These are phyloP conservation scores for Dioscorea alata DNA, from an alignment of 106 monocot genomes.

Conservation along the genomic window DNA sequence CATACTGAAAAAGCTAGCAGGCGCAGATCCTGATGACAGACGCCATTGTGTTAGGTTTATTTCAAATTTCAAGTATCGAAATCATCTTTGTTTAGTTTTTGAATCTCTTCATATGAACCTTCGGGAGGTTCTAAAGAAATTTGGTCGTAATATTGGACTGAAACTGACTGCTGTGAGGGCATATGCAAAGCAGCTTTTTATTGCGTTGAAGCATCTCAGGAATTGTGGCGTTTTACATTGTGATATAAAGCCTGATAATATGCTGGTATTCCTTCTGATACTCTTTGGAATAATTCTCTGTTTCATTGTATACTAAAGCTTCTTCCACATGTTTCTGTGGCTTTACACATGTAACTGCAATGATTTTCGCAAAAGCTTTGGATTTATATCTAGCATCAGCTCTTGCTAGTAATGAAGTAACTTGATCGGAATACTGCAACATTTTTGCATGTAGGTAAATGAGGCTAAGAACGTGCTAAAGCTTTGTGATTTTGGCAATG, in stretches of 20 bases:
- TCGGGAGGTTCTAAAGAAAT: slow-evolving; percentile 99
- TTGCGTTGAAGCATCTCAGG: slow-evolving; percentile 94
- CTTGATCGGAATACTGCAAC: no score
- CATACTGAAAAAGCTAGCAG: slow-evolving; percentile 78
- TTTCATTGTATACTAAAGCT: not conserved
- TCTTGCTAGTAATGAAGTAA: no score
- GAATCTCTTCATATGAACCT: slow-evolving; percentile 99
- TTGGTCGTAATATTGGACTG: slow-evolving; percentile 99
- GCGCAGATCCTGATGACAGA: slow-evolving; percentile 87
- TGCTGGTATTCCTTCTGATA: slow-evolving; percentile 64
- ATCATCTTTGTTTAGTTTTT: slow-evolving; percentile 99
- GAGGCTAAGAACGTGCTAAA: slow-evolving; percentile 92
- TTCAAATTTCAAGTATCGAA: slow-evolving; percentile 99
- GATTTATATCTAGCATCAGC: no score
- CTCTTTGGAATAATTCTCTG: no score
- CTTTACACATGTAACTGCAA: no score
- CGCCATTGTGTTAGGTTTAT: slow-evolving; percentile 98
- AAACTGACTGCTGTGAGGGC: slow-evolving; percentile 98
- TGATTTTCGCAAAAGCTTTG: no score
- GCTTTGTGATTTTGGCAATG: slow-evolving; percentile 99
- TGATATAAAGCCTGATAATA: slow-evolving; percentile 99
- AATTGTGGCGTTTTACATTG: slow-evolving; percentile 95
- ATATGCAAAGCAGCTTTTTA: slow-evolving; percentile 99
- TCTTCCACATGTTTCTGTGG: not conserved
- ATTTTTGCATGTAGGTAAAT: slow-evolving; percentile 58